Evolutionary conservation across 352 stramenopile genomes (phyloP).

Genomic region (Pythium phragmitis): DNA sequence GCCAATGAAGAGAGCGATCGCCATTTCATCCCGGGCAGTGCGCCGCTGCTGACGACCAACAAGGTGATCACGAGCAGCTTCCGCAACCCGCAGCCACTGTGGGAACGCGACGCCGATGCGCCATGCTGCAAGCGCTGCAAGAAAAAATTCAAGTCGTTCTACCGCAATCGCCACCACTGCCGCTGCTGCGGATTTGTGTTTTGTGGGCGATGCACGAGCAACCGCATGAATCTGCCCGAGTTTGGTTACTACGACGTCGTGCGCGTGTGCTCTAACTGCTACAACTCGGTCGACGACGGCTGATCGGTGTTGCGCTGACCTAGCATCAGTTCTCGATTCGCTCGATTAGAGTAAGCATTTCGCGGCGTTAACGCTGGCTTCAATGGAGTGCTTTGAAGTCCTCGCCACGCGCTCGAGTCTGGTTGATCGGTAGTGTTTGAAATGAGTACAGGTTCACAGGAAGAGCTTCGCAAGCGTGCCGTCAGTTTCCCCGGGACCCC

Average conservation of each 20-base stretch:
- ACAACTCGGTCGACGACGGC: slow-evolving; percentile 73
- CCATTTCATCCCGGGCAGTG: slow-evolving; percentile 62
- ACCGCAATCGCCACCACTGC: slow-evolving; percentile 81
- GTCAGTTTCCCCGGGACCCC: neutral
- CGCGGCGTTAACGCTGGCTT: slow-evolving; percentile 41
- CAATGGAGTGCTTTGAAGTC: slow-evolving; percentile 32
- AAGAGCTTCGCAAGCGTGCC: slow-evolving; percentile 1
- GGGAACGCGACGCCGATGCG: slow-evolving; percentile 80
- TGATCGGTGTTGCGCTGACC: slow-evolving; percentile 16
- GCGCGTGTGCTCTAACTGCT: slow-evolving; percentile 77
- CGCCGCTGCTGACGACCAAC: slow-evolving; percentile 58
- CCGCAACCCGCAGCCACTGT: slow-evolving; percentile 77
- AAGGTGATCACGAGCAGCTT: slow-evolving; percentile 72
- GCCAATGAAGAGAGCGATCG: slow-evolving; percentile 16
- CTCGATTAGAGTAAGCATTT: slow-evolving; percentile 41
- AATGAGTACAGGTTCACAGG: neutral
- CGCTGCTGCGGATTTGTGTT: slow-evolving; percentile 87
- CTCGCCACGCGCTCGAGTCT: slow-evolving; percentile 12
- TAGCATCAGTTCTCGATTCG: slow-evolving; percentile 44
- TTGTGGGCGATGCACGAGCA: slow-evolving; percentile 72
- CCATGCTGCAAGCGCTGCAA: slow-evolving; percentile 87
- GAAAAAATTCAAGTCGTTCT: slow-evolving; percentile 87
- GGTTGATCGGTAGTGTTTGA: neutral
- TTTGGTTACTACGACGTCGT: slow-evolving; percentile 89
- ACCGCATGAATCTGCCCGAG: slow-evolving; percentile 84